A percentile compares a stretch with the other conserved stretches of the same genome.
Conservation (phyloP, 495 filamentous ascomycete species). For the Neurospora sp. region DNA sequence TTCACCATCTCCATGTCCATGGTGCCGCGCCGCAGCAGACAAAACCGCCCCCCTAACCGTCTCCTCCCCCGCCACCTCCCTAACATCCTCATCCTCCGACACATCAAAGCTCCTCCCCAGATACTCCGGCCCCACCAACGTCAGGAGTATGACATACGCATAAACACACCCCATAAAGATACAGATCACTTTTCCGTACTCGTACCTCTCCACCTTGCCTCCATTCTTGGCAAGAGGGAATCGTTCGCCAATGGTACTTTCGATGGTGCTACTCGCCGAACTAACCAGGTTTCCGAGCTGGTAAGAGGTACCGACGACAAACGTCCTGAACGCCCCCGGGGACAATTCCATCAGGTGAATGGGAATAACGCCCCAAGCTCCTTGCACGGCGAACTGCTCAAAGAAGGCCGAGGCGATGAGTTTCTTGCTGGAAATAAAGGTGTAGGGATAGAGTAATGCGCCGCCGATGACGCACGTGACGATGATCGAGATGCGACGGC, state of each 20-base stretch:
- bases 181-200: constrained; percentile 84
- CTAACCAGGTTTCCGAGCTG: constrained; percentile 79
- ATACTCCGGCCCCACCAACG: constrained; percentile 69
- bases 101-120: constrained; percentile 55
- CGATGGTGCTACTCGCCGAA: constrained; percentile 43
- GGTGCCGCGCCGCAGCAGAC: too few relatives aligned
- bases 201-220: constrained; percentile 41
- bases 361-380: constrained; percentile 75
- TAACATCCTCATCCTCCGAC: constrained; percentile 53
- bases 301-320: constrained; percentile 74
- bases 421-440: constrained; percentile 39
- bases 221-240: constrained; percentile 51
- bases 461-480: constrained; percentile 67
- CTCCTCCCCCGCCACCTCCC: constrained; percentile 39
- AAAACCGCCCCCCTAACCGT: constrained; percentile 10
- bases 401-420: constrained; percentile 77
- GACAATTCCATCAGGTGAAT: constrained; percentile 83
- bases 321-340: constrained; percentile 73
- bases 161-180: constrained; percentile 94
- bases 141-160: constrained; percentile 66
- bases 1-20: neutral
- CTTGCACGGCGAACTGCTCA: constrained; percentile 84
- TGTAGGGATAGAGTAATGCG: constrained; percentile 74
- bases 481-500: constrained; percentile 73
- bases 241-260: constrained; percentile 68